Percentiles rank a stretch among this genome's conserved stretches.
phyloP scores from a whole-genome alignment of 129 eudicot genomes.

The Calendula officinalis region DNA sequence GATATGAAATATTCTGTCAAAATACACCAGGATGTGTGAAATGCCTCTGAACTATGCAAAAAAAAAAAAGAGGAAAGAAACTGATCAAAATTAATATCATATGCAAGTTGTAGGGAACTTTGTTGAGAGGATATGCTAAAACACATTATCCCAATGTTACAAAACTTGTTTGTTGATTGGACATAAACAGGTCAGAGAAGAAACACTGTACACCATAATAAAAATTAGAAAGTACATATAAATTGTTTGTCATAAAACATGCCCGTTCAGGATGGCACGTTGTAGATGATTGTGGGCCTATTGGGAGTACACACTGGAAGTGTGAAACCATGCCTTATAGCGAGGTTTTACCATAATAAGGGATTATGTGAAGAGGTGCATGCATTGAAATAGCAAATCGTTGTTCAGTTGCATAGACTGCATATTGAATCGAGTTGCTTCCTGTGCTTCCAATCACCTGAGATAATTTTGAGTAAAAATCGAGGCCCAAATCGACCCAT shows the following conservation, averaged over 20 bases:
- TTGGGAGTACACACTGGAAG: constrained; percentile 52
- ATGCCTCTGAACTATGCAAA: constrained; percentile 96
- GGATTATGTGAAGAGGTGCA: constrained; percentile 68
- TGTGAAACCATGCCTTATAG: constrained; percentile 57
- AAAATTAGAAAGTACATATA: constrained; percentile 12
- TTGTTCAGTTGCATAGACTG: constrained; percentile 65
- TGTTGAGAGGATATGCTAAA: constrained; percentile 94
- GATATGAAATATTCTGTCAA: constrained; percentile 91
- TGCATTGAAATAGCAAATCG: constrained; percentile 72
- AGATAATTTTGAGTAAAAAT: background rate
- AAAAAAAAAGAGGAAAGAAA: constrained; percentile 13
- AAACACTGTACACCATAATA: constrained; percentile 63
- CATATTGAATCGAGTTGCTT: constrained; percentile 73
- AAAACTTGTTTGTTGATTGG: constrained; percentile 97
- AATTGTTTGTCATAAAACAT: background rate
- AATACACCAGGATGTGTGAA: constrained; percentile 96
- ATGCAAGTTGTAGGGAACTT: constrained; percentile 30
- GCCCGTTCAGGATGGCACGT: constrained; percentile 63
- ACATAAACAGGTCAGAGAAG: constrained; percentile 99
- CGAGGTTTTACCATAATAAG: constrained; percentile 71
- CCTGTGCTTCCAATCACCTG: constrained; percentile 62
- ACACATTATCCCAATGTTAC: constrained; percentile 98
- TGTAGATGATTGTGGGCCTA: constrained; percentile 69
- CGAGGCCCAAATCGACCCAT: background rate
- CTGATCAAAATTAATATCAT: background rate